Conservation (phyloP, 345 rosid species). For the Populus deltoides region DNA sequence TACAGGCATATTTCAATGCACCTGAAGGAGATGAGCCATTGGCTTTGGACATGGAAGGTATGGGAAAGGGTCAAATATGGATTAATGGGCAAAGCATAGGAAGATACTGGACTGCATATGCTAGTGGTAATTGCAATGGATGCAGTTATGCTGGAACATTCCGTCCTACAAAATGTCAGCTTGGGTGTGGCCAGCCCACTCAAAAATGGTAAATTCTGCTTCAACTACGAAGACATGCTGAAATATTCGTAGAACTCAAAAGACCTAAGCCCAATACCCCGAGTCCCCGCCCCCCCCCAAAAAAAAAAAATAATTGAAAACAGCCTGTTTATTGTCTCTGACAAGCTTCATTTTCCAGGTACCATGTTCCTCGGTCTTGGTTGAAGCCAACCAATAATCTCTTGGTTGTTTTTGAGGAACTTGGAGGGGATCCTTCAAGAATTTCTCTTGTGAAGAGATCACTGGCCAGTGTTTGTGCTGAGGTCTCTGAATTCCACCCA, state of each 20-base stretch:
- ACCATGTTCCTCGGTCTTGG: slow-evolving; percentile 92
- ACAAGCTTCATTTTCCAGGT: slow-evolving; percentile 41
- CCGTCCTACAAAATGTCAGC: slow-evolving; percentile 76
- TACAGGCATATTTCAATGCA: slow-evolving; percentile 78
- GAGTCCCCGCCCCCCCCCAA: background rate
- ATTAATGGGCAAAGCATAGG: slow-evolving; percentile 91
- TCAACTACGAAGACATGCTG: background rate
- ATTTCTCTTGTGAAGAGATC: slow-evolving; percentile 85
- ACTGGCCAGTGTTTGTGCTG: slow-evolving; percentile 74
- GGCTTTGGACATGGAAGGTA: slow-evolving; percentile 94
- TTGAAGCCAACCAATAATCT: slow-evolving; percentile 82
- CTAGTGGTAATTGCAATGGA: slow-evolving; percentile 68
- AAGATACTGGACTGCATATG: slow-evolving; percentile 93
- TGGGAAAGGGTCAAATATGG: slow-evolving; percentile 99
- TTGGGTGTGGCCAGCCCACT: slow-evolving; percentile 94
- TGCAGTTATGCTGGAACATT: slow-evolving; percentile 78
- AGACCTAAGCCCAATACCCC: no score
- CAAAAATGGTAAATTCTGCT: slow-evolving; percentile 57
- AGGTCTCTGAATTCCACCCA: slow-evolving; percentile 83
- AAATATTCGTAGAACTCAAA: background rate
- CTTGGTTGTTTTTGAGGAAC: slow-evolving; percentile 88
- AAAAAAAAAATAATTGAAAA: background rate
- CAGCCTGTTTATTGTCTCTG: background rate
- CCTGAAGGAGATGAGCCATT: slow-evolving; percentile 91
- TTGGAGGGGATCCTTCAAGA: slow-evolving; percentile 81